phyloP scores from a whole-genome alignment of 306 rosid genomes.

The Echinosophora koreensis region DNA sequence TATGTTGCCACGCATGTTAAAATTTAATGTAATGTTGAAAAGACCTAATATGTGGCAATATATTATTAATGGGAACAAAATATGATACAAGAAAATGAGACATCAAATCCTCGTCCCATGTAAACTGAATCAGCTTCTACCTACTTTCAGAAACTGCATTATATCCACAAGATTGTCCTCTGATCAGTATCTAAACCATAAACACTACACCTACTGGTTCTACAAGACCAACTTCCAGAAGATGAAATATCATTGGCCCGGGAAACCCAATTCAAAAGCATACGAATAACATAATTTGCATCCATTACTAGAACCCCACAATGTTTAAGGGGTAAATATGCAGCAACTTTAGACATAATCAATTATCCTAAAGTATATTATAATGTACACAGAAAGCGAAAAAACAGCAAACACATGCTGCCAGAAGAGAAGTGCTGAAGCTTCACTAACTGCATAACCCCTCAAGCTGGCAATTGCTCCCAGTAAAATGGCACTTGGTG shows the following conservation, averaged over 20 bases:
- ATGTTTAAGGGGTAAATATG: no score
- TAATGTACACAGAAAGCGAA: conserved; percentile 61
- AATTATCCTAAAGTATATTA: conserved; percentile 59
- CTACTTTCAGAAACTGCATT: background rate
- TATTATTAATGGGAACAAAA: no score
- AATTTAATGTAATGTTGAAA: no score
- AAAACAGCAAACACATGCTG: conserved; percentile 69
- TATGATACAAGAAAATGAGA: no score
- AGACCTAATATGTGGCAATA: no score
- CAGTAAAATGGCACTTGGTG: conserved; percentile 68
- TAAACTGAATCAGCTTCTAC: background rate
- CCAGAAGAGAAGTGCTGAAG: conserved; percentile 75
- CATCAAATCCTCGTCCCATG: no score
- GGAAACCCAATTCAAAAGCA: background rate
- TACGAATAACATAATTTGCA: background rate
- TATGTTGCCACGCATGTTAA: no score
- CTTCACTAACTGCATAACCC: conserved; percentile 73
- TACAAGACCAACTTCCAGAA: background rate
- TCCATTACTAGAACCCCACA: background rate
- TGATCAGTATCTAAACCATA: background rate
- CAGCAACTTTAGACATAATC: conserved; percentile 28
- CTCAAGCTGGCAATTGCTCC: conserved; percentile 75
- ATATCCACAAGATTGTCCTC: background rate
- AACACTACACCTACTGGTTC: background rate
- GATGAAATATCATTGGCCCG: background rate